Base-by-base conservation (phyloP, 1,284 basidiomycete species). In the Trichosporon asahii region DNA sequence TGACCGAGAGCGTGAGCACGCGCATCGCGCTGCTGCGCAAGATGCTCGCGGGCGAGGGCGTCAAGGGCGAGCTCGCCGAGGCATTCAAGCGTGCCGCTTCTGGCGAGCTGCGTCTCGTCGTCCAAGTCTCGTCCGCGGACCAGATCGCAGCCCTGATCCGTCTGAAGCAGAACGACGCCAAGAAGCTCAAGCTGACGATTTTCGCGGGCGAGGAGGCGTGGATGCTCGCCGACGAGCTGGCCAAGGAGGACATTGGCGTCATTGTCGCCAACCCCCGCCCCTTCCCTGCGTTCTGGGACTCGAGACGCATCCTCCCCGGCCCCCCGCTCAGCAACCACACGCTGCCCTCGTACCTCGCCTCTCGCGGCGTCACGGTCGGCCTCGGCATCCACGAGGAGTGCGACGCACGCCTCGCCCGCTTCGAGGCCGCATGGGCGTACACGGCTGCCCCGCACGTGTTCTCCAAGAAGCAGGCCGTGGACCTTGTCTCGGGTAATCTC, bases 301-400 rank as follows among this genome's bases (percentile, higher is more conserved):
- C 86, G 73, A 85, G 88, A 27, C 85, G 91, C 76, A 90, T 89
- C 67, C 82, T 92, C 21, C 86, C 90, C 33, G 93, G 93, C 0
- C 91, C 90, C 0, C 93, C 93, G 1, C 79, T 95, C 8, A 88
- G 88, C 12, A 84, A 86, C 65, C 86, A 90, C 57, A 91, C 88
- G 40, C 87, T 89, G 2, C 84, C 92, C n/a, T 84, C 86, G 8
- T 85, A 85, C 65, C 85, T 96, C 14, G 83, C 90, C 27, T 80
- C 84, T 2, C 87, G 90, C 66, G 90, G 90, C 46, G 90, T 95
- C 21, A 89, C 86, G 0, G 90, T 95, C 61, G 94, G 89, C 0
- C 82, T 95, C 57, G 90, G 90, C 68, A 85, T 90, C 35, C 80
- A 85, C 60, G 86, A 88, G 71, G 84, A 85, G 46, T 91, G 88